Percentiles rank a stretch among this genome's conserved stretches.
These are phyloP conservation scores for Zea mays DNA, from an alignment of 176 grass and related monocot species.

Conservation along the genomic window Zm-B73-REFERENCE-NAM-5.0 NC_050099.1:63036001-63036500, in stretches of 20 bases:
- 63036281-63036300: slow-evolving; percentile 87
- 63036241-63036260: neutral
- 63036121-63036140: too few relatives aligned
- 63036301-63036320: slow-evolving; percentile 90
- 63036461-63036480: slow-evolving; percentile 5
- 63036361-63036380: slow-evolving; percentile 93
- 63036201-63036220: too few relatives aligned
- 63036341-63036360: slow-evolving; percentile 82
- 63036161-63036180: too few relatives aligned
- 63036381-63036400: slow-evolving; percentile 90
- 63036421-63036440: neutral
- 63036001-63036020: too few relatives aligned
- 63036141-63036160: too few relatives aligned
- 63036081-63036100: too few relatives aligned
- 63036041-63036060: too few relatives aligned
- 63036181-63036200: too few relatives aligned
- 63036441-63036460: neutral
- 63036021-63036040: too few relatives aligned
- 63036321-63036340: slow-evolving; percentile 87
- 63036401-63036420: slow-evolving; percentile 91
- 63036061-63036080: too few relatives aligned
- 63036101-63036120: too few relatives aligned
- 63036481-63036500: slow-evolving; percentile 67
- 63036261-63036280: neutral
- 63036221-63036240: too few relatives aligned